A percentile compares a stretch with the other conserved stretches of the same genome.
Evolutionary conservation across 305 asterid genomes (phyloP).

Genomic region (Solanum hybrid): DNA sequence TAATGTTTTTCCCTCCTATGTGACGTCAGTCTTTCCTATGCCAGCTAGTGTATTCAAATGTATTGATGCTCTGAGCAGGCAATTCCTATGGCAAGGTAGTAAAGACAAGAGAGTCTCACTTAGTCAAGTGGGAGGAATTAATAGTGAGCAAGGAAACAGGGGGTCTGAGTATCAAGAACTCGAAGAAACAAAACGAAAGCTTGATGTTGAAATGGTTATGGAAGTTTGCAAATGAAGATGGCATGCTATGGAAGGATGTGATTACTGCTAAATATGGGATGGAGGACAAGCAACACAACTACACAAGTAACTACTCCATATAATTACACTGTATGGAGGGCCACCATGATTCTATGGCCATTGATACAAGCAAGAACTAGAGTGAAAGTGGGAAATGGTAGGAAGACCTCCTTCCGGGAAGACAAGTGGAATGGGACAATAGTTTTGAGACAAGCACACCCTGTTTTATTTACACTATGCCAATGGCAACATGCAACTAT

Average conservation of each 20-base stretch:
- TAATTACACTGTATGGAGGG: neutral
- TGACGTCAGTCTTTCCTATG: neutral
- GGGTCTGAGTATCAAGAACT: neutral
- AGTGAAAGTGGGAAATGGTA: neutral
- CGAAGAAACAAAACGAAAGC: neutral
- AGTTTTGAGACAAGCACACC: neutral
- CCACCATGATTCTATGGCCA: neutral
- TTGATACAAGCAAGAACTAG: neutral
- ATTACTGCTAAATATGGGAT: neutral
- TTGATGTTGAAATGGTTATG: neutral
- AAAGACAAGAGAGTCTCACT: neutral
- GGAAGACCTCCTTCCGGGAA: neutral
- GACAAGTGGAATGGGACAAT: neutral
- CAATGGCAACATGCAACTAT: neutral
- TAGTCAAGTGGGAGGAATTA: neutral
- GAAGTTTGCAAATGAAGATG: neutral
- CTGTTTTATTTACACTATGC: neutral
- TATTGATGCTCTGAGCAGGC: neutral
- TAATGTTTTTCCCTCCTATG: neutral
- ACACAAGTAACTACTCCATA: neutral
- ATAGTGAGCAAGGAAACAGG: neutral
- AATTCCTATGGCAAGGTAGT: neutral
- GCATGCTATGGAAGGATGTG: neutral
- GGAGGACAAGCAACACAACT: neutral
- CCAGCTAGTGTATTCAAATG: neutral